Evolutionary conservation across 225 moss, liverwort and hornwort species (phyloP), one percentile per base, ranked within the genome.

Genomic region (Antitrichia curtipendula): DNA sequence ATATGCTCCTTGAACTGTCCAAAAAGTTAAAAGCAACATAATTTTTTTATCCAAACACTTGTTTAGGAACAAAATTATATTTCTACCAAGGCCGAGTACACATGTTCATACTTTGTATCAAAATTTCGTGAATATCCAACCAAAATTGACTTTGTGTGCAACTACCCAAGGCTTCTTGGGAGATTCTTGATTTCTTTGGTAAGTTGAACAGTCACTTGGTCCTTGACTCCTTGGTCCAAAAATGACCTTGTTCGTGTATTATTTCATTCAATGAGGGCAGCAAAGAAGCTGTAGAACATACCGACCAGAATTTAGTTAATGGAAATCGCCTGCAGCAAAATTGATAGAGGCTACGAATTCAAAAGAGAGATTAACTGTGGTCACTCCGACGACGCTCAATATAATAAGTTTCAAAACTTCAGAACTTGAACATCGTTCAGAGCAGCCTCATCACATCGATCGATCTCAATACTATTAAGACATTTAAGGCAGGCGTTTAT

Each of bases 11-110:
- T 15, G 3, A 29, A 29, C 3, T 66, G 1, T 0, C 65, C 11
- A 0, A n/a, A n/a, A 38, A 22, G 4, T 12, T n/a, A 2, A n/a
- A 2, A 6, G 12, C 7, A n/a, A n/a, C 11, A 20, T n/a, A 3
- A 66, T n/a, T 11, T n/a, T 65, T n/a, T n/a, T 1, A 6, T 65
- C 0, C 0, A 3, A 9, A 10, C n/a, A 36, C 34, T 4, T 19
- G 5, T 1, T 65, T 1, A 10, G 8, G 19, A 11, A 65, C 36
- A 36, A 36, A 8, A 65, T 2, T 9, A 16, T 11, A n/a, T 65
- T 12, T 6, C 11, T 12, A n/a, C 20, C 21, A 32, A 17, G 8
- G 32, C n/a, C n/a, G 16, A 20, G 20, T 20, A 6, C 20, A 36
- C 19, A 10, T n/a, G n/a, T n/a, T n/a, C n/a, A n/a, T n/a, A n/a